phyloP scores from a whole-genome alignment of 2,329 filamentous ascomycete species.

The Aureobasidium uvarum region DNA sequence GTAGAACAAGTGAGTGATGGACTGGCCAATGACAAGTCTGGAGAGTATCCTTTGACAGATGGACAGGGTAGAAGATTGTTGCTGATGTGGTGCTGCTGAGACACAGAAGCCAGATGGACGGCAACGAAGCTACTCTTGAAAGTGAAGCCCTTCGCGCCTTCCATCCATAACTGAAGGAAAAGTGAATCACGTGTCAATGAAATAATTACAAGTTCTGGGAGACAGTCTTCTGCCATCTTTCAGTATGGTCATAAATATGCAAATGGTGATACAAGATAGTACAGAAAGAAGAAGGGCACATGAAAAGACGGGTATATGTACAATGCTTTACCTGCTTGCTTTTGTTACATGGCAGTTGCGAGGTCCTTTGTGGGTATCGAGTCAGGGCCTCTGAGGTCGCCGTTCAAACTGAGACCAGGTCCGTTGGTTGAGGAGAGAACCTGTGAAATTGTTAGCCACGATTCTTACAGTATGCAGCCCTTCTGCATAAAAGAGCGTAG shows the following conservation, averaged over 20 bases:
- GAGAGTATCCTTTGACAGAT: neutral
- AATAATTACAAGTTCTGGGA: neutral
- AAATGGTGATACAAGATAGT: conserved; percentile 6
- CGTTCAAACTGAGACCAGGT: conserved; percentile 83
- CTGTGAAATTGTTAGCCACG: conserved; percentile 35
- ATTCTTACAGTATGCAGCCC: neutral
- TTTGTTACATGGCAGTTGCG: conserved; percentile 25
- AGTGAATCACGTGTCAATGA: neutral
- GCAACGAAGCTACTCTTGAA: neutral
- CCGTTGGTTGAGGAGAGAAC: conserved; percentile 85
- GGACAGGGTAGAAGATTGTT: neutral
- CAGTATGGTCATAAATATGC: neutral
- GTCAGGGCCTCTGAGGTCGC: conserved; percentile 65
- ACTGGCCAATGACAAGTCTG: neutral
- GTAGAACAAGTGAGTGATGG: neutral
- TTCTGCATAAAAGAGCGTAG: conserved; percentile 38
- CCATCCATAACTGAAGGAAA: neutral
- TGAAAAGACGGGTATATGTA: conserved; percentile 24
- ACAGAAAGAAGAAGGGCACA: conserved; percentile 5
- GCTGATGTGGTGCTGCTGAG: neutral
- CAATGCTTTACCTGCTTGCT: conserved; percentile 18
- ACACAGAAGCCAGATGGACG: neutral
- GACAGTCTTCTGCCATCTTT: neutral
- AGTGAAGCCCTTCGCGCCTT: neutral
- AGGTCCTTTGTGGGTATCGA: conserved; percentile 48